Percentiles rank a stretch among this genome's conserved stretches.
Evolutionary conservation across 1,284 basidiomycete genomes (phyloP).

Genomic region (Melampsora americana): DNA sequence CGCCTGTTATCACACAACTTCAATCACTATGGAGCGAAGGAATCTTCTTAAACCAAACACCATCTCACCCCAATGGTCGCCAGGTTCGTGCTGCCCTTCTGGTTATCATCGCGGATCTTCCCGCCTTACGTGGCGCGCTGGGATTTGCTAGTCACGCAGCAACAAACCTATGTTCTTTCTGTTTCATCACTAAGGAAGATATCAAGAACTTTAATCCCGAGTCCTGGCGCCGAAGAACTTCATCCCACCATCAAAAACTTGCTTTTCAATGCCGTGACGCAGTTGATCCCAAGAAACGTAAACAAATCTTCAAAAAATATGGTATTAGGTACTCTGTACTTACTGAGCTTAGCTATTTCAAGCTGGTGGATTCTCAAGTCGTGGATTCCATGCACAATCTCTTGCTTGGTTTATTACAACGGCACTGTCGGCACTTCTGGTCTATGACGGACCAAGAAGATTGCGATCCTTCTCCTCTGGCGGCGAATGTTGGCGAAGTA

Average conservation of each 20-base stretch:
- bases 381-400: constrained; percentile 17
- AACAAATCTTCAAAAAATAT: neutral
- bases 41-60: neutral
- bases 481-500: neutral
- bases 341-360: constrained; percentile 18
- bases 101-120: constrained; percentile 16
- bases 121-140: neutral
- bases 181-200: neutral
- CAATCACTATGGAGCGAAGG: neutral
- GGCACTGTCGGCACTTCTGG: constrained; percentile 14
- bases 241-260: neutral
- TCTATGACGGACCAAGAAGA: neutral
- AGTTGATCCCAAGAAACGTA: neutral
- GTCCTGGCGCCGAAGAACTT: neutral
- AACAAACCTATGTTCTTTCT: constrained; percentile 12
- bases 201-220: neutral
- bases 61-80: constrained; percentile 9
- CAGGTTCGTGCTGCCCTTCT: neutral
- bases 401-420: neutral
- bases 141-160: constrained; percentile 11
- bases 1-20: constrained; percentile 50
- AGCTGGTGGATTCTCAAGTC: neutral
- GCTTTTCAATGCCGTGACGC: constrained; percentile 2
- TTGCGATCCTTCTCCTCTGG: no score
- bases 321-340: constrained; percentile 16